phyloP scores from a whole-genome alignment of 176 grass and related monocot genomes.

The Rhipidocladum racemiflorum region DNA sequence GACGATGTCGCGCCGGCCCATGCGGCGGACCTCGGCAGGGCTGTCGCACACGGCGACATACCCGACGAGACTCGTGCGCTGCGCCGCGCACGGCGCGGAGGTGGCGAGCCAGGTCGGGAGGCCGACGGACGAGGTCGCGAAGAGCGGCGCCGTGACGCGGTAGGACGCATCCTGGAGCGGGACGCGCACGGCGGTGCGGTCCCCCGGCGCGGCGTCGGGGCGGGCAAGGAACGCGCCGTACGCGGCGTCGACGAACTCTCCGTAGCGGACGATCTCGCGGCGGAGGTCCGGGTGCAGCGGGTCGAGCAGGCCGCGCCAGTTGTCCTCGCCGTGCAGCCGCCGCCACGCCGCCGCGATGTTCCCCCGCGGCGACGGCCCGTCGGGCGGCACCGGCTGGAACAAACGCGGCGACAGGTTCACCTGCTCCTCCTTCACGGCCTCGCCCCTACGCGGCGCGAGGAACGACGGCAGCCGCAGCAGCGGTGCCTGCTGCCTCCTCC shows the following conservation, averaged over 20 bases:
- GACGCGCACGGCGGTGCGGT: neutral
- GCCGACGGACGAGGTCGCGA: conserved; percentile 37
- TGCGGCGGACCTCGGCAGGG: conserved; percentile 46
- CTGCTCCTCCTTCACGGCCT: neutral
- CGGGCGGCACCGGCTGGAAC: conserved; percentile 35
- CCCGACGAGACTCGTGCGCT: conserved; percentile 49
- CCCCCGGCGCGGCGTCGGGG: conserved; percentile 34
- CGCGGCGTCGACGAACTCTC: conserved; percentile 58
- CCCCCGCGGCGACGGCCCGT: conserved; percentile 46
- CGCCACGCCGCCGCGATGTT: conserved; percentile 43
- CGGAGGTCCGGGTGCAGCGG: conserved; percentile 61
- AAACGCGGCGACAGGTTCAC: conserved; percentile 37
- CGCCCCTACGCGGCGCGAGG: neutral
- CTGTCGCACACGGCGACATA: conserved; percentile 61
- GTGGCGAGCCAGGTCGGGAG: conserved; percentile 38
- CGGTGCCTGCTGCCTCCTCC: conserved; percentile 24
- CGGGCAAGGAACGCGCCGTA: conserved; percentile 48
- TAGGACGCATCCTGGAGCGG: conserved; percentile 44
- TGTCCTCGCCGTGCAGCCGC: conserved; percentile 32
- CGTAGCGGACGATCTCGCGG: conserved; percentile 62
- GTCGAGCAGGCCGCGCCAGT: conserved; percentile 53
- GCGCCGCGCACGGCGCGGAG: conserved; percentile 33
- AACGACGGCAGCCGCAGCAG: conserved; percentile 48
- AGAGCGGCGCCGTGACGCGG: conserved; percentile 50
- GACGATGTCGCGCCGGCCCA: conserved; percentile 68